These are phyloP conservation scores for Polytrichum commune DNA, from an alignment of 225 moss, liverwort and hornwort genomes.

Conservation along the genomic window DNA sequence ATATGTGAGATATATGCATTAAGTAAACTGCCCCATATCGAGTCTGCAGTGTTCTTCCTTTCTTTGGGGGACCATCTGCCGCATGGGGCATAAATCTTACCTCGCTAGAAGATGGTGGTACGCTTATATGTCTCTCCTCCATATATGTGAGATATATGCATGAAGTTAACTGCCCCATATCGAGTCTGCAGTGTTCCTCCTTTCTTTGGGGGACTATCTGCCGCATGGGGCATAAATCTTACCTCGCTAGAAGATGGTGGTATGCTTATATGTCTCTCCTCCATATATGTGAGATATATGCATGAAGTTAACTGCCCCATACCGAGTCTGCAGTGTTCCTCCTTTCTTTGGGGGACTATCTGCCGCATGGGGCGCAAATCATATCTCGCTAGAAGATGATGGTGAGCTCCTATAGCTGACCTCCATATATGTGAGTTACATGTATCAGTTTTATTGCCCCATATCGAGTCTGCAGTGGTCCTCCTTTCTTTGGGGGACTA, in stretches of 20 bases:
- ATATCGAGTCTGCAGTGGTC: constrained; percentile 15
- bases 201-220: background rate
- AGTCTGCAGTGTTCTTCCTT: constrained; percentile 21
- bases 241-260: background rate
- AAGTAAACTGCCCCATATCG: constrained; percentile 11
- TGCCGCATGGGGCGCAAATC: background rate
- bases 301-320: background rate
- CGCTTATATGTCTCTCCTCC: background rate
- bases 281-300: background rate
- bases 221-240: background rate
- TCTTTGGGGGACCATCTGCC: constrained; percentile 4
- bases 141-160: background rate
- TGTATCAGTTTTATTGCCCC: no score
- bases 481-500: constrained; percentile 1
- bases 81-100: background rate
- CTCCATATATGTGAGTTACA: no score
- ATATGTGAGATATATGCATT: background rate
- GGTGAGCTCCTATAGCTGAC: no score
- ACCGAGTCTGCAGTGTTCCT: background rate
- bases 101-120: constrained; percentile 5
- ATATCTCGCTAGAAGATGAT: no score
- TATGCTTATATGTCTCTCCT: background rate
- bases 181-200: background rate
- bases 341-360: background rate
- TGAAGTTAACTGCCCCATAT: background rate